These are phyloP conservation scores for Eucalyptus tenuipes DNA, from an alignment of 345 rosid genomes.

Conservation along the genomic window DNA sequence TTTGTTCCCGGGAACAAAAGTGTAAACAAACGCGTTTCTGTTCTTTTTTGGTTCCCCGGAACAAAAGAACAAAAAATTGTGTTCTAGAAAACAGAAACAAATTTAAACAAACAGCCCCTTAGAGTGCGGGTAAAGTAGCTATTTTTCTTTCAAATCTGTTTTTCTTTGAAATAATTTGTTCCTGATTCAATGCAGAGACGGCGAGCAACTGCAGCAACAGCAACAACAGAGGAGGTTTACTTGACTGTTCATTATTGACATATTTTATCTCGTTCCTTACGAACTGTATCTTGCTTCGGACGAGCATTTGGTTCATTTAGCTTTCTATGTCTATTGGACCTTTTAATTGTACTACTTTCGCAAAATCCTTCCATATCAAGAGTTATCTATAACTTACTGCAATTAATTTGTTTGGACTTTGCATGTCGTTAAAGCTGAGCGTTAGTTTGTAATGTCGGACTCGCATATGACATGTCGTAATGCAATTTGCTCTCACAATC, in stretches of 20 bases:
- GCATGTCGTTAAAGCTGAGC: not conserved
- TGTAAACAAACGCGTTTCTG: too few relatives aligned
- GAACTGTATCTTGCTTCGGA: not conserved
- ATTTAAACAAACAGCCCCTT: too few relatives aligned
- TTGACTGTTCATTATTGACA: not conserved
- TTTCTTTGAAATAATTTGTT: not conserved
- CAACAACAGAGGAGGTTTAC: not conserved
- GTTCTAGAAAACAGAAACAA: too few relatives aligned
- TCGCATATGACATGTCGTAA: not conserved
- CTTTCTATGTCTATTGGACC: not conserved
- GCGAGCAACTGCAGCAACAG: not conserved
- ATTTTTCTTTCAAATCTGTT: not conserved
- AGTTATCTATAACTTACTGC: not conserved
- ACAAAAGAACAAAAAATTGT: too few relatives aligned
- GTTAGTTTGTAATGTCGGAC: not conserved
- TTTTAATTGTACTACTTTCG: not conserved
- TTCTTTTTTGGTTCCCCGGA: too few relatives aligned
- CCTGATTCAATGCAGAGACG: not conserved
- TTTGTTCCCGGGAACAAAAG: too few relatives aligned
- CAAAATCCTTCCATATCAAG: not conserved
- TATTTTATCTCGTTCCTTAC: not conserved
- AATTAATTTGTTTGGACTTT: not conserved
- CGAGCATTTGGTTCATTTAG: not conserved
- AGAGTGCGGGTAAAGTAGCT: not conserved
- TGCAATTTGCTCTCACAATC: not conserved